Evolutionary conservation across 108 stramenopile genomes (phyloP), one percentile per base, ranked within the genome.

Genomic region (Skeletonema tropicum): DNA sequence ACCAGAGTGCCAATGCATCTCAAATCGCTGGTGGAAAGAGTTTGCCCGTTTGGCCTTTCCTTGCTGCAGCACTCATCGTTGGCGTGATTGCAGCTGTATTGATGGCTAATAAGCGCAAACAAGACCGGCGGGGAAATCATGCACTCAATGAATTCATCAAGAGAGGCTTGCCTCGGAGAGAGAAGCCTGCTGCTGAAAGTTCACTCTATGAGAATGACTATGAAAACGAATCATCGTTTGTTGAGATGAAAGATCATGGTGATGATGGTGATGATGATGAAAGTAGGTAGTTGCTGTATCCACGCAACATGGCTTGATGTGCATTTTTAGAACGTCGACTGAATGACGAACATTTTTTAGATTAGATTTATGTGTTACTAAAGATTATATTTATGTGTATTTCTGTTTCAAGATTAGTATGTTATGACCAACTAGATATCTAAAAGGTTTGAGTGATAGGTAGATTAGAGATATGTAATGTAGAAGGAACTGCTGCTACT

Each of bases 41-140:
- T n/a, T 19, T 41, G 30, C 57, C 57, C 11, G 30, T 62, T 26
- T 71, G 71, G 71, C 71, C 71, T 46, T 62, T 71, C 29, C 29
- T 71, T 19, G 23, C 63, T 12, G 61, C 29, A 13, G 61, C 71
- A 30, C 39, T 71, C 21, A 46, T 45, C 7, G 71, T 61, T 11
- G 71, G 60, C n/a, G 29, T 32, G 5, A n/a, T 49, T 26, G 71
- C 26, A 15, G 71, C 71, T n/a, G 39, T 30, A 13, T 59, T 71
- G n/a, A 33, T 71, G 31, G 60, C 61, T 7, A 48, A 32, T 0
- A 52, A 23, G 49, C 49, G 49, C 23, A 52, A 52, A 52, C 3
- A 52, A 6, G 49, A 19, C 49, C 17, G 21, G 23, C 49, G 15
- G 6, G 49, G 49, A 52, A 23, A 52, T 15, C 17, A 19, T 3